Evolutionary conservation across 2,329 filamentous ascomycete species (phyloP).

Genomic region (Fusarium paranaense): DNA sequence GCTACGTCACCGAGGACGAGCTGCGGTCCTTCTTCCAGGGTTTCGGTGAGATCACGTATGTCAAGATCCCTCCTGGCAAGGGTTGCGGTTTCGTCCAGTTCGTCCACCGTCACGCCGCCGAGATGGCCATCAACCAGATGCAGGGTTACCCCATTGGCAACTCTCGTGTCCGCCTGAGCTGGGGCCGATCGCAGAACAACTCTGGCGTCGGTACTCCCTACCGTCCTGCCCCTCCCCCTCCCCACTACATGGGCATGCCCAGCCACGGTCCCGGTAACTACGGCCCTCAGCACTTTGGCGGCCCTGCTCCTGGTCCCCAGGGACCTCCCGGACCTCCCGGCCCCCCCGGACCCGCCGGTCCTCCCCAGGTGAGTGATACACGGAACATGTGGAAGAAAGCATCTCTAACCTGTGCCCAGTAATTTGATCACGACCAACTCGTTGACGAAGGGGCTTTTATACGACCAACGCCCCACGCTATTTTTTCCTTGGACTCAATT

Average conservation of each 20-base stretch:
- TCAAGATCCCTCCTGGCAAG: conserved; percentile 99
- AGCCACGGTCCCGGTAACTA: conserved; percentile 58
- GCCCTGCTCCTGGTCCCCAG: conserved; percentile 57
- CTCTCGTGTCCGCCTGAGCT: conserved; percentile 95
- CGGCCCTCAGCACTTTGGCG: conserved; percentile 61
- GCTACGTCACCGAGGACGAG: conserved; percentile 99
- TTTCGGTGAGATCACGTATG: conserved; percentile 99
- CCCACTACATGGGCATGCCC: conserved; percentile 65
- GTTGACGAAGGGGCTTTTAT: conserved; percentile 43
- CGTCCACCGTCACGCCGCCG: conserved; percentile 96
- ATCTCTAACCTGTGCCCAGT: conserved; percentile 36
- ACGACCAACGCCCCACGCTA: conserved; percentile 38
- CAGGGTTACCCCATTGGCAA: conserved; percentile 99
- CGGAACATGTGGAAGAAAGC: conserved; percentile 8
- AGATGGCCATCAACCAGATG: conserved; percentile 99
- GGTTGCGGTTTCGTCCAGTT: conserved; percentile 99
- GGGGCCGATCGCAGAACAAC: conserved; percentile 99
- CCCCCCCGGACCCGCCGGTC: conserved; percentile 52
- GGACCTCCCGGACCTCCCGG: conserved; percentile 55
- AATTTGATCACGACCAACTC: conserved; percentile 46
- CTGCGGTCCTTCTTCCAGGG: conserved; percentile 99
- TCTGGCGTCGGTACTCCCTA: conserved; percentile 98
- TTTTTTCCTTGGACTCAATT: conserved; percentile 45
- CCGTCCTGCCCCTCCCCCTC: conserved; percentile 83
- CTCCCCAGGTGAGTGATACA: conserved; percentile 53